A percentile compares a stretch with the other conserved stretches of the same genome.
Evolutionary conservation across 305 asterid species (phyloP).

Genomic region (Plantago rigida): DNA sequence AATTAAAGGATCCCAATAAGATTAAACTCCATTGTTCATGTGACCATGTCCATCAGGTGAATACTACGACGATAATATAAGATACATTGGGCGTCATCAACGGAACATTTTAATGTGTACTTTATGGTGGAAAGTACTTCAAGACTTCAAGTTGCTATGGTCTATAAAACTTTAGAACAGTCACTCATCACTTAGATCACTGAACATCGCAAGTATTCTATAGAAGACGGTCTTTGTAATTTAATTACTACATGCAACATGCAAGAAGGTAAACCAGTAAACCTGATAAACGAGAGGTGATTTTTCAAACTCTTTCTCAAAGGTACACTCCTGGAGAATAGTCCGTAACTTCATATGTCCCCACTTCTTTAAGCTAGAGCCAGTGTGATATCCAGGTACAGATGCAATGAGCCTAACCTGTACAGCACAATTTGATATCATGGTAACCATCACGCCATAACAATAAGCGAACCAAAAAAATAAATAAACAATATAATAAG

Average conservation of each 20-base stretch:
- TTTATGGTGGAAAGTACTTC: not conserved
- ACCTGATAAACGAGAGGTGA: conserved; percentile 91
- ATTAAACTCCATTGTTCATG: not conserved
- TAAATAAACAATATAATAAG: not conserved
- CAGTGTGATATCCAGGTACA: conserved; percentile 90
- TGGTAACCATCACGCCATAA: conserved; percentile 15
- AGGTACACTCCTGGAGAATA: conserved; percentile 74
- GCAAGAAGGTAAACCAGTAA: conserved; percentile 25
- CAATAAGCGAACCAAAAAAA: conserved; percentile 7
- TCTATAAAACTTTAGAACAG: too few relatives aligned
- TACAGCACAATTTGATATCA: conserved; percentile 18
- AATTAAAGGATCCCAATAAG: conserved; percentile 3
- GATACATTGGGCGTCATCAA: not conserved
- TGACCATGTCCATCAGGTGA: not conserved
- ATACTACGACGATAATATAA: not conserved
- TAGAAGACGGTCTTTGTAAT: too few relatives aligned
- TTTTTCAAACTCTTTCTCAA: conserved; percentile 64
- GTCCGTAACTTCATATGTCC: conserved; percentile 95
- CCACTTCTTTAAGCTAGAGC: conserved; percentile 76
- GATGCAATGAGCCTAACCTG: conserved; percentile 97
- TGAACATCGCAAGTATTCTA: too few relatives aligned
- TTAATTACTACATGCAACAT: not conserved
- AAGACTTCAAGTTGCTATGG: not conserved
- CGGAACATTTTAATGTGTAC: not conserved
- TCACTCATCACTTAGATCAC: too few relatives aligned